Base-by-base conservation (phyloP, 257 asterid species). In the Paulownia fortunei region DNA sequence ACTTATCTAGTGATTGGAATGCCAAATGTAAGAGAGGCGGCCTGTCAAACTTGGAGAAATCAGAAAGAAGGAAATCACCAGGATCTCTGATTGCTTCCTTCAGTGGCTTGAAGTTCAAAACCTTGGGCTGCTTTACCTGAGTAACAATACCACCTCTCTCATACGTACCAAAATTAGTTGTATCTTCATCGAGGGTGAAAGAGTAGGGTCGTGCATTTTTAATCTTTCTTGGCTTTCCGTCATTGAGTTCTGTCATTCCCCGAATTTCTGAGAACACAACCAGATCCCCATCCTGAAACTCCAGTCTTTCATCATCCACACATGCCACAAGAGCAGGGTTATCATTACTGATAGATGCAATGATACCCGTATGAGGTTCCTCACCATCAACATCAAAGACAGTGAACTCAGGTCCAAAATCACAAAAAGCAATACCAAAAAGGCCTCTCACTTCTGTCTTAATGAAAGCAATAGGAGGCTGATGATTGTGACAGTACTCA, bases 231-330 rank as follows among this genome's bases (percentile, higher is more conserved):
- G 97, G 97, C 84, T 90, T 94, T 79, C 98, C 98, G 85, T 92
- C 98, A 83, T 92, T 94, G 54, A 94, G 94, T 66, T 91, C 97
- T 4, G 94, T 84, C 98, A 92, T 94, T 62, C 98, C 98, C 26
- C 78, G 87, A 16, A 94, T 72, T 85, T 94, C 98, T 60, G 98
- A 92, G 81, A 94, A 94, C 74, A 92, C 89, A 42, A 94, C 97
- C 60, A 90, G 87, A 80, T 94, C 97, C 66, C 97, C 97, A 67
- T 92, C 98, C 84, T 94, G 90, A 84, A 94, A 94, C 86, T 94
- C 98, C 26, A 94, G 94, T 87, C 98, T 90, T 84, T 94, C 98
- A 85, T 94, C 98, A 62, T 92, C 98, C 84, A 94, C 98, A 67
- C 97, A 94, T 6, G 91, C 83, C 83, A 94, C 93, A 64, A 92